Conservation (phyloP, 139 green algal genomes). For the Edaphochlamys debaryana region DNA sequence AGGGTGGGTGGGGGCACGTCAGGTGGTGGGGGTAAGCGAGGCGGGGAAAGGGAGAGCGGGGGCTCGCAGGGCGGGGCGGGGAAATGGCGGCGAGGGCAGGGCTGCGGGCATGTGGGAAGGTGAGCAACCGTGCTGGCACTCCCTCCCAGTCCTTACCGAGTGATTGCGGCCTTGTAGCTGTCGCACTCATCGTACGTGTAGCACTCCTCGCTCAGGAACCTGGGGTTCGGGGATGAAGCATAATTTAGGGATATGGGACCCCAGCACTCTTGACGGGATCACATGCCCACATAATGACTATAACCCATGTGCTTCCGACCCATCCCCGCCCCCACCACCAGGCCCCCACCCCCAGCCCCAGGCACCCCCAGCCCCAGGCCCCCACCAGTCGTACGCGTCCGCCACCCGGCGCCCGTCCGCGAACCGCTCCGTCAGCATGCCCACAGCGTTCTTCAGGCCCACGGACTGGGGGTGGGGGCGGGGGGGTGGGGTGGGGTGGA, state of each 20-base stretch:
- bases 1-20: background rate
- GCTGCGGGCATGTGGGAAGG: background rate
- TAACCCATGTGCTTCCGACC: no score
- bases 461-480: background rate
- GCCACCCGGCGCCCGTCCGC: conserved; percentile 1
- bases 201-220: conserved; percentile 26
- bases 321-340: no score
- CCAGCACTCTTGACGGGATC: no score
- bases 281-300: no score
- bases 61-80: no score
- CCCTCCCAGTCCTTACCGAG: background rate
- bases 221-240: no score
- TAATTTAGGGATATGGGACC: no score
- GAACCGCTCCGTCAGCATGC: background rate
- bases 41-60: background rate
- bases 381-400: conserved; percentile 30
- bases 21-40: no score
- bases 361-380: no score
- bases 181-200: conserved; percentile 29
- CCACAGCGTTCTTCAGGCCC: conserved; percentile 37
- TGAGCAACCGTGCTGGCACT: background rate
- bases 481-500: no score
- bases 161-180: background rate
- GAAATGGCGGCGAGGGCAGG: background rate
- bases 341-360: no score